A percentile compares a stretch with the other conserved stretches of the same genome.
phyloP scores from a whole-genome alignment of 352 stramenopile species.

The Blastocystis sp. region DNA sequence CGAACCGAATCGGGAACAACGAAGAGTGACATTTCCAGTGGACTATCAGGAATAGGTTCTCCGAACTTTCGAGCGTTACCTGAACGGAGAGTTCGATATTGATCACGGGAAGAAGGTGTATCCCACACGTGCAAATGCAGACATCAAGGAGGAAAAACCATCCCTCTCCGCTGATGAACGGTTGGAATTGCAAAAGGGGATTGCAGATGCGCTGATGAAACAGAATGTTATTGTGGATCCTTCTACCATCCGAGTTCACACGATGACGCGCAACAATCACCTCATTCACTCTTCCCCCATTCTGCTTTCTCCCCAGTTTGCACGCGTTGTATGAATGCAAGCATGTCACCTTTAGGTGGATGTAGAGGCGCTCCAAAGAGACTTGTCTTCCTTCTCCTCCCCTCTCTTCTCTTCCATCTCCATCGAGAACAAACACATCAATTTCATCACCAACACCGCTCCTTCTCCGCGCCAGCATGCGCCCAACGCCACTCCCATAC shows the following conservation, averaged over 20 bases:
- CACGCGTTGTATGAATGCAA: not conserved
- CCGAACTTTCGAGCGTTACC: slow-evolving; percentile 26
- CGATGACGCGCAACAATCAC: too few relatives aligned
- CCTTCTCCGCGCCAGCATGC: not conserved
- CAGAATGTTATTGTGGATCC: not conserved
- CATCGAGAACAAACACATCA: slow-evolving; percentile 12
- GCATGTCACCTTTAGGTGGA: too few relatives aligned
- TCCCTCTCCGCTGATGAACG: not conserved
- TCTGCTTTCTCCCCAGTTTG: not conserved
- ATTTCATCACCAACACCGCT: not conserved
- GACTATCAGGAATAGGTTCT: slow-evolving; percentile 10
- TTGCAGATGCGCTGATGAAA: not conserved
- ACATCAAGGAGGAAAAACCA: not conserved
- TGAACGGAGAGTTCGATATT: slow-evolving; percentile 28
- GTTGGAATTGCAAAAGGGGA: not conserved
- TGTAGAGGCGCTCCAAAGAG: too few relatives aligned
- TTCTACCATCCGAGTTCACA: too few relatives aligned
- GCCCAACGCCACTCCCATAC: not conserved
- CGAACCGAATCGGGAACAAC: not conserved
- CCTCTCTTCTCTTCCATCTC: not conserved
- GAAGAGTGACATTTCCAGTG: not conserved
- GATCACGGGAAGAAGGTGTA: not conserved
- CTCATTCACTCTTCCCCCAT: not conserved
- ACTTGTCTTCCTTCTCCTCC: too few relatives aligned
- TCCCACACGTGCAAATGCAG: not conserved